These are phyloP conservation scores for Botrytis aclada DNA, from an alignment of 2,329 filamentous ascomycete species.

Conservation along the genomic window DNA sequence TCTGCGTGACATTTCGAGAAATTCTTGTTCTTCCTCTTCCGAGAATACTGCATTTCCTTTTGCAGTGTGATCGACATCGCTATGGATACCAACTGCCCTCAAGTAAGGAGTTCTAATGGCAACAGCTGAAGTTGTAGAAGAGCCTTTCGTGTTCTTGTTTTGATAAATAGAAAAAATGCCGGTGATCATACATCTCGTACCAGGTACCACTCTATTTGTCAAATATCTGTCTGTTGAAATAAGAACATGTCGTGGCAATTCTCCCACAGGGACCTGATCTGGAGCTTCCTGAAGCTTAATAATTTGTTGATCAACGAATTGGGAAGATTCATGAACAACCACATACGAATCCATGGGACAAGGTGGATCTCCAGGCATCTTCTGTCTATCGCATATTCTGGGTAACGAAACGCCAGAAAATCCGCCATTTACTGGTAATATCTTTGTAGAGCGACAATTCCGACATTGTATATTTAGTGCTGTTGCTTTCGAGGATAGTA, in stretches of 20 bases:
- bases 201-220: conserved; percentile 92
- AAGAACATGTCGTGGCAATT: conserved; percentile 89
- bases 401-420: conserved; percentile 87
- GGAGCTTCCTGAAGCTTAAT: conserved; percentile 97
- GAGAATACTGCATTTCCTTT: conserved; percentile 82
- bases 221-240: conserved; percentile 96
- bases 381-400: conserved; percentile 66
- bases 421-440: conserved; percentile 73
- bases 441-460: conserved; percentile 71
- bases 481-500: conserved; percentile 93
- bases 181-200: conserved; percentile 91
- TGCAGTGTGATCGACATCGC: conserved; percentile 82
- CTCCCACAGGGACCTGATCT: conserved; percentile 95
- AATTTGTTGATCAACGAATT: conserved; percentile 96
- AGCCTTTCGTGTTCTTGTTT: conserved; percentile 79
- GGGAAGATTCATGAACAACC: conserved; percentile 88
- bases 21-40: conserved; percentile 97
- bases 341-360: conserved; percentile 96
- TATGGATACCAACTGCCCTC: conserved; percentile 86
- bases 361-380: conserved; percentile 66
- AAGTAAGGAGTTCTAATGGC: conserved; percentile 95
- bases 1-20: conserved; percentile 81
- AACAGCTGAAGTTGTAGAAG: conserved; percentile 72
- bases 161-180: conserved; percentile 98
- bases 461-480: conserved; percentile 83